Base-by-base conservation (phyloP, 116 monocot species). In the Dioscorea cayenensis region DNA sequence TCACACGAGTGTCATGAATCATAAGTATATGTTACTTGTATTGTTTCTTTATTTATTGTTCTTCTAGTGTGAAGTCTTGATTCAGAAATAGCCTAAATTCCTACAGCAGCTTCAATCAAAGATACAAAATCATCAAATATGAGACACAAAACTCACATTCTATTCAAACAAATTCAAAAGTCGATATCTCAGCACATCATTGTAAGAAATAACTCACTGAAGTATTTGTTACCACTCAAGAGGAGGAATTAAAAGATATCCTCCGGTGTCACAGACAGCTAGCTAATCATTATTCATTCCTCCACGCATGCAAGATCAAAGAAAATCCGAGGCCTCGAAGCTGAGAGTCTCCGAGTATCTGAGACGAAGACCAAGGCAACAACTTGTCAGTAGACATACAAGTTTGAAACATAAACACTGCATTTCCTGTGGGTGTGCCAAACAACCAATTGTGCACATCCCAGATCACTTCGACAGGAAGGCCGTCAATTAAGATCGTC, bases 361-460 rank as follows among this genome's bases (percentile, higher is more conserved):
- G 82, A 10, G 85, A 80, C 51, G 61, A 84, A 25, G 79, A 61
- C 73, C 70, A 67, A 12, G 76, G 69, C 38, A 72, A 28, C 64
- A 72, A 64, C 71, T 82, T 86, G 21, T 86, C 81, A 1, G 32
- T 68, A 0, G 76, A 73, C 23, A 64, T 14, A 51, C 70, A 65
- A 27, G 78, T 70, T 23, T 77, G 86, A 61, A 86, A 86, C 79
- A 86, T 76, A 66, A 82, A 86, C 14, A 77, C 73, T 0, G 86
- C 82, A 76, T 67, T 75, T 19, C 69, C 78, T 18, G 43, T 38
- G 0, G 70, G 43, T 2, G 82, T 32, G 11, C 77, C 79, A 65
- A 86, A 82, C 0, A 86, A 73, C 86, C 82, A 82, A 66, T 69
- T 73, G 50, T 79, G 82, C 3, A 79, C 82, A 78, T 86, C 82